Evolutionary conservation across 805 yeast species (phyloP).

Genomic region (Yueomyces sinensis): DNA sequence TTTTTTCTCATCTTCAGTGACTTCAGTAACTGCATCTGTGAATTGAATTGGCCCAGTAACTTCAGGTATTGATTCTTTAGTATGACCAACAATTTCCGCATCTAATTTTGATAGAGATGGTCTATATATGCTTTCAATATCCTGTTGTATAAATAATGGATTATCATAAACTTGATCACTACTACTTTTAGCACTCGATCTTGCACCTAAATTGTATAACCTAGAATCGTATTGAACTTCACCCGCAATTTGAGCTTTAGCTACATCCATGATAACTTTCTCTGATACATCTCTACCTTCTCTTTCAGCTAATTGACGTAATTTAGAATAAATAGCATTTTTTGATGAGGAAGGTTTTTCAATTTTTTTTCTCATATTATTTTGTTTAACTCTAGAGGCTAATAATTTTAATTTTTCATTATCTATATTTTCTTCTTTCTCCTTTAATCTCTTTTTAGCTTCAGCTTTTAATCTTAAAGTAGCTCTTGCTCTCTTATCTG

Average conservation of each 20-base stretch:
- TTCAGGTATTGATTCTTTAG: slow-evolving; percentile 5
- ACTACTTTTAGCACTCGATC: slow-evolving; percentile 16
- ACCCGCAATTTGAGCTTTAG: slow-evolving; percentile 24
- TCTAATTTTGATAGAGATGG: slow-evolving; percentile 22
- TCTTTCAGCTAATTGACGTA: slow-evolving; percentile 30
- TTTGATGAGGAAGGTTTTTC: slow-evolving; percentile 33
- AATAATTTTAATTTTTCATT: slow-evolving; percentile 38
- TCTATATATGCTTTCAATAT: slow-evolving; percentile 36
- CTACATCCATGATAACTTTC: slow-evolving; percentile 38
- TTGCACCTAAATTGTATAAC: slow-evolving; percentile 35
- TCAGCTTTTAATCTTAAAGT: slow-evolving; percentile 39
- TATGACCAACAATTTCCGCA: slow-evolving; percentile 4
- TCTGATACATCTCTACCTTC: slow-evolving; percentile 43
- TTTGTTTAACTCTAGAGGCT: slow-evolving; percentile 35
- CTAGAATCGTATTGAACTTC: slow-evolving; percentile 48
- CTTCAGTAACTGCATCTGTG: slow-evolving; percentile 21
- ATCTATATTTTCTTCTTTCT: slow-evolving; percentile 33
- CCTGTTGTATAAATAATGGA: slow-evolving; percentile 45
- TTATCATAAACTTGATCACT: slow-evolving; percentile 44
- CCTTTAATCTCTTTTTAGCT: slow-evolving; percentile 35
- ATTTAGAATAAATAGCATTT: slow-evolving; percentile 8
- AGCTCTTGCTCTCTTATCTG: slow-evolving; percentile 47
- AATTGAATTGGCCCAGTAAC: slow-evolving; percentile 35
- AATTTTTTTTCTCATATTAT: slow-evolving; percentile 28
- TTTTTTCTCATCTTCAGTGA: too few relatives aligned